phyloP scores from a whole-genome alignment of 2,329 filamentous ascomycete genomes.

The Epichloe amarillans region DNA sequence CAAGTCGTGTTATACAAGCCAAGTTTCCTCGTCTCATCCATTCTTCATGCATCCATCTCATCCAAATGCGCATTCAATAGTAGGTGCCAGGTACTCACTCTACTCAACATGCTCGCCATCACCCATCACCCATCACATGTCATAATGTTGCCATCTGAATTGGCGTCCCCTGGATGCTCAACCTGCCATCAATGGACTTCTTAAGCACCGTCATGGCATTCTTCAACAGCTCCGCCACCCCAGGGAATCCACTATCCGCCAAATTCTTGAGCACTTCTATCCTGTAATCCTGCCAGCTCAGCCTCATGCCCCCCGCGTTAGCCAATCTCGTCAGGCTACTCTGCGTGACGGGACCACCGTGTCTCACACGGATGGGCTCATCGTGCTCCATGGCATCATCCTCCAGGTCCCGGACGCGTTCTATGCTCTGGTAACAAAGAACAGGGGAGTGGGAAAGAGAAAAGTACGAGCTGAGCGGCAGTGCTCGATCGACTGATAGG shows the following conservation, averaged over 20 bases:
- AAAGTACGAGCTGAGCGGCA: slow-evolving; percentile 37
- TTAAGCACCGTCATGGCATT: slow-evolving; percentile 69
- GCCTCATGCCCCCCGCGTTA: slow-evolving; percentile 44
- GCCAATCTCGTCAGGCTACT: slow-evolving; percentile 49
- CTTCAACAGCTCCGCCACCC: slow-evolving; percentile 60
- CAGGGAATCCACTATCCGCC: slow-evolving; percentile 47
- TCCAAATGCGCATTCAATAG: too few species aligned
- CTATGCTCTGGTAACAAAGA: slow-evolving; percentile 41
- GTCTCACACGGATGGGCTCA: slow-evolving; percentile 31
- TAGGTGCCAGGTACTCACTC: slow-evolving; percentile 8
- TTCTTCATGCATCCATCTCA: too few species aligned
- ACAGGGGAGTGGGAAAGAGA: slow-evolving; percentile 46
- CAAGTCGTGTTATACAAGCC: too few species aligned
- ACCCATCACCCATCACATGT: not conserved
- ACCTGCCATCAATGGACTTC: slow-evolving; percentile 26
- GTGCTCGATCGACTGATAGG: slow-evolving; percentile 29
- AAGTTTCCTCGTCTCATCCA: too few species aligned
- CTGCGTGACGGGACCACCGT: slow-evolving; percentile 58
- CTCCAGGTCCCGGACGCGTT: slow-evolving; percentile 42
- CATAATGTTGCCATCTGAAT: slow-evolving; percentile 1
- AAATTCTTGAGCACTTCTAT: slow-evolving; percentile 58
- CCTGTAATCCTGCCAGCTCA: slow-evolving; percentile 64
- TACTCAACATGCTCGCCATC: slow-evolving; percentile 15
- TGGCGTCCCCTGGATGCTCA: slow-evolving; percentile 10
- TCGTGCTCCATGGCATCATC: slow-evolving; percentile 34